These are phyloP conservation scores for Colletotrichum destructivum DNA, from an alignment of 2,329 filamentous ascomycete species.

Conservation along the genomic window DNA sequence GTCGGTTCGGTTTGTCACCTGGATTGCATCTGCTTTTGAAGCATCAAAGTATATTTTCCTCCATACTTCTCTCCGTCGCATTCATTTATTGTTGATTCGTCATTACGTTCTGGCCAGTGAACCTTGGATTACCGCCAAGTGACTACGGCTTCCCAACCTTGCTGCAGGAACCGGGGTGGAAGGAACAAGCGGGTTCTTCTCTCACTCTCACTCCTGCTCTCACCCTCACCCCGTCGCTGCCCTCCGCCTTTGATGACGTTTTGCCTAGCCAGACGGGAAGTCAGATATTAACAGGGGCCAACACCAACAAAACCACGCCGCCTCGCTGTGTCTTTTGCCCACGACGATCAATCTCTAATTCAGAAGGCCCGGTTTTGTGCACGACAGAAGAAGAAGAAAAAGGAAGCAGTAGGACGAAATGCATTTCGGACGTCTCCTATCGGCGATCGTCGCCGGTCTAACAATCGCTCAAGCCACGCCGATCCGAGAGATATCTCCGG, in stretches of 20 bases:
- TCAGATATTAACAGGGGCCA: background rate
- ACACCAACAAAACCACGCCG: background rate
- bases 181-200: constrained; percentile 3
- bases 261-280: constrained; percentile 15
- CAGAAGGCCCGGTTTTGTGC: background rate
- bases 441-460: constrained; percentile 20
- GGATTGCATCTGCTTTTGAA: background rate
- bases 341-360: too few species aligned
- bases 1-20: background rate
- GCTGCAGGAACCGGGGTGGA: constrained; percentile 18
- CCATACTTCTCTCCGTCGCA: background rate
- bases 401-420: constrained; percentile 17
- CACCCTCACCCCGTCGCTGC: background rate
- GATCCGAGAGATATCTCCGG: constrained; percentile 22
- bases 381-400: too few species aligned
- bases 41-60: background rate
- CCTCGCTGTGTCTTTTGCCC: background rate
- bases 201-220: background rate
- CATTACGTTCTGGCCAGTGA: background rate
- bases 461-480: constrained; percentile 29
- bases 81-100: background rate
- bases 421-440: constrained; percentile 26
- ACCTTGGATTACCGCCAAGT: background rate
- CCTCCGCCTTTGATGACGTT: constrained; percentile 29
- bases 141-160: background rate